Evolutionary conservation across 2,329 filamentous ascomycete genomes (phyloP).

Genomic region (Bipolaris cookei): DNA sequence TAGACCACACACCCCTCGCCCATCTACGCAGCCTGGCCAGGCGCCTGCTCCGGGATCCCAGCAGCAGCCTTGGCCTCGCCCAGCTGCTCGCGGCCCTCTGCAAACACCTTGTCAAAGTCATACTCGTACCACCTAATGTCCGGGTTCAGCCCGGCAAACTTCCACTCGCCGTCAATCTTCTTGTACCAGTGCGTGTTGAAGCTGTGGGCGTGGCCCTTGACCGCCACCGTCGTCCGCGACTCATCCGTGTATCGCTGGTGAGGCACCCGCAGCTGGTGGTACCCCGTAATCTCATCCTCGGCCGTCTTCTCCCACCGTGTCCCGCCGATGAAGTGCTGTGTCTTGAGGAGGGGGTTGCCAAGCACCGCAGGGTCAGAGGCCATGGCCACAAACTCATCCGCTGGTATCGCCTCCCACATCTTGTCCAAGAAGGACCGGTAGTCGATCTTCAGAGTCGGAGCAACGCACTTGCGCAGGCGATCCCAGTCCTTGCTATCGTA

Average conservation of each 20-base stretch:
- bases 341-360: slow-evolving; percentile 61
- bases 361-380: slow-evolving; percentile 60
- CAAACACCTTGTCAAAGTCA: slow-evolving; percentile 63
- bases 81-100: slow-evolving; percentile 54
- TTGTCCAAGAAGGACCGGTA: slow-evolving; percentile 66
- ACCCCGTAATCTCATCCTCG: slow-evolving; percentile 58
- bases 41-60: slow-evolving; percentile 41
- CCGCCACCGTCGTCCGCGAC: slow-evolving; percentile 53
- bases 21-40: slow-evolving; percentile 6
- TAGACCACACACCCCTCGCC: background rate
- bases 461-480: slow-evolving; percentile 65
- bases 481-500: slow-evolving; percentile 72
- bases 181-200: slow-evolving; percentile 62
- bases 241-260: slow-evolving; percentile 63
- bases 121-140: slow-evolving; percentile 63
- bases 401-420: slow-evolving; percentile 63
- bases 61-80: slow-evolving; percentile 53
- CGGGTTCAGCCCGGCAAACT: slow-evolving; percentile 62
- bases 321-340: slow-evolving; percentile 64
- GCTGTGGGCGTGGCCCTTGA: slow-evolving; percentile 64
- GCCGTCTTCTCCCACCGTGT: slow-evolving; percentile 59
- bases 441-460: slow-evolving; percentile 69
- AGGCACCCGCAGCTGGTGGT: slow-evolving; percentile 65
- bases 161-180: slow-evolving; percentile 64
- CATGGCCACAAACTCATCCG: slow-evolving; percentile 61